Evolutionary conservation across 2,329 filamentous ascomycete genomes (phyloP), one percentile per base, ranked within the genome.

Genomic region (Phaeosphaeria sp.): DNA sequence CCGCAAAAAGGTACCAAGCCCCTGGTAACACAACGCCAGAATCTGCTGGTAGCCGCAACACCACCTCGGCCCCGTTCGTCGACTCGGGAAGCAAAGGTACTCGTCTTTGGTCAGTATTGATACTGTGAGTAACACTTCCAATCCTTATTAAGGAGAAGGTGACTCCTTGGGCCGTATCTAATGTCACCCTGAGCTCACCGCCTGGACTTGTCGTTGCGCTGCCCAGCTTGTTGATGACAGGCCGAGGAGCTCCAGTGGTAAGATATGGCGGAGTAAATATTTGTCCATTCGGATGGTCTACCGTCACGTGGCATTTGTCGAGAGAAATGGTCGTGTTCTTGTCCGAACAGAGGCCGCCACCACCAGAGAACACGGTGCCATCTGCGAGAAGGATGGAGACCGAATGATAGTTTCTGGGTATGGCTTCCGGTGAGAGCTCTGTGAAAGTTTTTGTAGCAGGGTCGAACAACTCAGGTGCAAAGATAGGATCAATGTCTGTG

Each of bases 211-310:
- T 54, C 1, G 50, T 54, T 4, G 43, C 45, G n/a, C 44, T 48
- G 6, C 30, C 50, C 13, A 64, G 6, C 2, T 55, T 50, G 5
- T 55, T 50, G 36, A 68, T 68, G 22, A 64, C 45, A 9, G 65
- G 66, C 17, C 64, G 52, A 3, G 55, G 27, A 15, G 55, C 57
- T 4, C 56, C 57, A 15, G 61, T 80, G 57, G 82, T 82, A 0
- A 87, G 81, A 55, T 87, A 87, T 0, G 81, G 79, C 1, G 85
- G 85, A 6, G 76, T 80, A 67, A 81, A 87, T 55, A 87, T 80
- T 68, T 87, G 79, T 11, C 69, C 82, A 59, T 87, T 82, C 18
- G 61, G 51, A 39, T 68, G 63, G 4, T 71, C 75, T 24, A 86
- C 74, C 0, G 82, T 84, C 25, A 83, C 79, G 57, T 83, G 64